Evolutionary conservation across 768 basidiomycete species (phyloP).

Genomic region (Dendrothele bispora): DNA sequence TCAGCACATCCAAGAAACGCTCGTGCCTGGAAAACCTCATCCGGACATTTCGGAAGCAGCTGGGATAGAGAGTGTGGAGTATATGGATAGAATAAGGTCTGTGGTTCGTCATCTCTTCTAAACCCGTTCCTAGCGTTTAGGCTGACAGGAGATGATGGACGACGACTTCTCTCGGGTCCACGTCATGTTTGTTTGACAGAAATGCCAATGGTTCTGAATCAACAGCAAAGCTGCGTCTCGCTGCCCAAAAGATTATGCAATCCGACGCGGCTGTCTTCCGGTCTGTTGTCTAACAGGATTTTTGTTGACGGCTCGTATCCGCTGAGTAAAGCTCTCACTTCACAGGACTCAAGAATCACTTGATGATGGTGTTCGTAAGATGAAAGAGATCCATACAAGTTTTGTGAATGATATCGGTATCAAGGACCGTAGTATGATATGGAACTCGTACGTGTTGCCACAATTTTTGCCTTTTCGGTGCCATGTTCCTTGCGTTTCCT

Average conservation of each 20-base stretch:
- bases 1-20: constrained; percentile 91
- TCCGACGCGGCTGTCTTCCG: constrained; percentile 97
- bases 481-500: constrained; percentile 5
- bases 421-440: constrained; percentile 99
- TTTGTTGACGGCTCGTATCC: not conserved
- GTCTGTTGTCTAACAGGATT: constrained; percentile 30
- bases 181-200: constrained; percentile 33
- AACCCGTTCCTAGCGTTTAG: not conserved
- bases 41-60: constrained; percentile 84
- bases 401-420: constrained; percentile 91
- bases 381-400: constrained; percentile 82
- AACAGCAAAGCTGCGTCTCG: constrained; percentile 86
- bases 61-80: constrained; percentile 80
- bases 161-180: not conserved
- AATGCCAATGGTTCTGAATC: constrained; percentile 77
- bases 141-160: not conserved
- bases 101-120: constrained; percentile 6
- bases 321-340: not conserved
- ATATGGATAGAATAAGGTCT: constrained; percentile 82
- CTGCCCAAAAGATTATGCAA: constrained; percentile 99
- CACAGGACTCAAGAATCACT: constrained; percentile 80
- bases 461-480: not conserved
- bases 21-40: constrained; percentile 88
- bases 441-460: constrained; percentile 81
- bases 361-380: constrained; percentile 89